These are phyloP conservation scores for Hypomontagnella submonticulosa DNA, from an alignment of 495 filamentous ascomycete species.

Conservation along the genomic window DNA sequence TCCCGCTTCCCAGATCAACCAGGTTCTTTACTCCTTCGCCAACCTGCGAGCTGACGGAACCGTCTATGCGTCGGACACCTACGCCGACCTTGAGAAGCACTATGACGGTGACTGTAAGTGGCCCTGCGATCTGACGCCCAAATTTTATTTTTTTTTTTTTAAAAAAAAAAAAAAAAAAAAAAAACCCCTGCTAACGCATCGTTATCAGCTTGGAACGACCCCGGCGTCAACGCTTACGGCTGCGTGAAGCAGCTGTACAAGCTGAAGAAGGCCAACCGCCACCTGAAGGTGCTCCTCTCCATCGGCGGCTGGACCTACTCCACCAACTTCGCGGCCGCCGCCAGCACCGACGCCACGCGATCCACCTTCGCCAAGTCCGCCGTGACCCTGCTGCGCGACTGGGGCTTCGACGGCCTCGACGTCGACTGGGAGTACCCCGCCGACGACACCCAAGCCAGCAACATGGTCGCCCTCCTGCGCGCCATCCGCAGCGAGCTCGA, in stretches of 20 bases:
- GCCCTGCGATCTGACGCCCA: not conserved
- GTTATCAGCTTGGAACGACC: conserved; percentile 55
- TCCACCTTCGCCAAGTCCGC: conserved; percentile 73
- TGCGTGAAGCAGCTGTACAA: conserved; percentile 88
- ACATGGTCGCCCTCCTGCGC: conserved; percentile 78
- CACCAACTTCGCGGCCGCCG: conserved; percentile 76
- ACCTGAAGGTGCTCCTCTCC: conserved; percentile 86
- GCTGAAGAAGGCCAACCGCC: conserved; percentile 83
- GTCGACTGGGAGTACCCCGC: conserved; percentile 68
- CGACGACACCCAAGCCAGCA: conserved; percentile 68
- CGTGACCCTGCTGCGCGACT: conserved; percentile 71
- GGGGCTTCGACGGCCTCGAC: conserved; percentile 62
- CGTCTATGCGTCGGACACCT: conserved; percentile 69
- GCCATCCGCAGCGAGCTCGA: conserved; percentile 73
- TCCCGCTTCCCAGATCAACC: conserved; percentile 82
- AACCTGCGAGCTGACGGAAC: conserved; percentile 84
- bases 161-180: too few species aligned
- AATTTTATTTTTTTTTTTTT: too few species aligned
- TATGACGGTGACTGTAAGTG: conserved; percentile 63
- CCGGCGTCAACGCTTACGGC: conserved; percentile 77
- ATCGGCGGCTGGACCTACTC: conserved; percentile 95
- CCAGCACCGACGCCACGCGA: conserved; percentile 65
- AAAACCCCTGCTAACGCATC: conserved; percentile 22
- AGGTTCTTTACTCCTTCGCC: conserved; percentile 90
- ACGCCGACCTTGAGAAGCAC: conserved; percentile 79